Conservation (phyloP, 208 protist genomes). For the Eutreptiella sp. region DNA sequence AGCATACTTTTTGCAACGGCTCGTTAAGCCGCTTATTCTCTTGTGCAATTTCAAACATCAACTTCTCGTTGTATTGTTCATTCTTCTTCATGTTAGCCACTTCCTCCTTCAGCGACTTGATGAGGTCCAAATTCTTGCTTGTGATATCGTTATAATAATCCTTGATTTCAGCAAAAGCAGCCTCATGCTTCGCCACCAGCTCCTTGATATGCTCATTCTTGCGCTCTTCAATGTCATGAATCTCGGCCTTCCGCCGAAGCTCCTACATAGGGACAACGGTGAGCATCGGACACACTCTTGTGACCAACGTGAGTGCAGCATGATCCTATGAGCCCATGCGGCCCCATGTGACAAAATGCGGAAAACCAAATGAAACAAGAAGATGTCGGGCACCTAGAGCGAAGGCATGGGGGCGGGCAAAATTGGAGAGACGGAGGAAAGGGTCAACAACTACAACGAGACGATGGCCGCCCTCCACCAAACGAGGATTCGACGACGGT, state of each 20-base stretch:
- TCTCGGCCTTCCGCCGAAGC: slow-evolving; percentile 77
- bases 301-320: no score
- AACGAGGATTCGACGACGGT: no score
- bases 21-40: slow-evolving; percentile 88
- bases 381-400: no score
- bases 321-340: no score
- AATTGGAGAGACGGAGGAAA: no score
- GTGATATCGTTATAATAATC: slow-evolving; percentile 97
- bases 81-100: slow-evolving; percentile 89
- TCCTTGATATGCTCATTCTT: slow-evolving; percentile 92
- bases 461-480: no score
- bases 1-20: slow-evolving; percentile 80
- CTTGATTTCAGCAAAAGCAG: slow-evolving; percentile 92
- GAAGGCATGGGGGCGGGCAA: no score
- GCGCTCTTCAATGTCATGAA: slow-evolving; percentile 87
- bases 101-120: slow-evolving; percentile 91
- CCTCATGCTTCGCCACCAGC: slow-evolving; percentile 88
- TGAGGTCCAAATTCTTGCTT: slow-evolving; percentile 94
- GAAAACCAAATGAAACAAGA: no score
- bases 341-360: no score
- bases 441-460: no score
- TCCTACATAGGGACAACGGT: no score
- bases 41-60: slow-evolving; percentile 93
- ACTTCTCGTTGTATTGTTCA: slow-evolving; percentile 85
- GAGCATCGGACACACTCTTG: no score